Percentiles rank a stretch among this genome's conserved stretches.
Evolutionary conservation across 768 basidiomycete genomes (phyloP).

Genomic region (Chalciporus sphaerocephalus): DNA sequence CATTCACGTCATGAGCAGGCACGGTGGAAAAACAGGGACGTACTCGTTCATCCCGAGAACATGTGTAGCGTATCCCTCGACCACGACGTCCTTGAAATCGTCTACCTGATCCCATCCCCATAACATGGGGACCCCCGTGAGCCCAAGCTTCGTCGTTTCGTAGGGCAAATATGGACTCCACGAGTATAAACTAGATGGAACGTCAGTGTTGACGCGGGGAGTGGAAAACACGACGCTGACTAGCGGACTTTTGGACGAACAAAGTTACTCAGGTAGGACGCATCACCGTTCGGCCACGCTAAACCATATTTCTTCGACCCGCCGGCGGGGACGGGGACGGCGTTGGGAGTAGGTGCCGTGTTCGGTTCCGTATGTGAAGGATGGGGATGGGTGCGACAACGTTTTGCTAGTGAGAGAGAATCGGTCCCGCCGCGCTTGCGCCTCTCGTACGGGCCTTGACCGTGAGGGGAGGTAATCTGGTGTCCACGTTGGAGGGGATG

Average conservation of each 20-base stretch:
- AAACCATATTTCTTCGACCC: slow-evolving; percentile 51
- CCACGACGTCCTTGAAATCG: slow-evolving; percentile 46
- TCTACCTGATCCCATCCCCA: slow-evolving; percentile 57
- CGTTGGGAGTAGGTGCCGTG: background rate
- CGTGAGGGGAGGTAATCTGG: background rate
- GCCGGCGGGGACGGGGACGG: background rate
- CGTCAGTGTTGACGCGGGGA: background rate
- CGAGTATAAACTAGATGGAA: slow-evolving; percentile 47
- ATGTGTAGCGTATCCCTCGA: slow-evolving; percentile 48
- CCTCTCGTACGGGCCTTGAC: slow-evolving; percentile 7
- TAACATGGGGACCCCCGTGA: slow-evolving; percentile 62
- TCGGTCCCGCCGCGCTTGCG: slow-evolving; percentile 15
- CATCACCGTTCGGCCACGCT: slow-evolving; percentile 62
- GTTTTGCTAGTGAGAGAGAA: slow-evolving; percentile 12
- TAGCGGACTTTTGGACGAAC: slow-evolving; percentile 38
- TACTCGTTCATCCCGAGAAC: slow-evolving; percentile 81
- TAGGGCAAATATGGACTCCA: slow-evolving; percentile 57
- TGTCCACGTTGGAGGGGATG: background rate
- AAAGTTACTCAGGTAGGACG: slow-evolving; percentile 48
- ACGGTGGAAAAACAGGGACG: slow-evolving; percentile 18
- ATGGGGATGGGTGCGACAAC: slow-evolving; percentile 15
- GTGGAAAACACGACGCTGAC: slow-evolving; percentile 31
- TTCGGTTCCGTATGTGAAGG: background rate
- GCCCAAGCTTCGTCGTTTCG: slow-evolving; percentile 40
- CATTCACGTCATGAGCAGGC: background rate